Conservation (phyloP, 108 stramenopile species). For the Fragilaria radians region DNA sequence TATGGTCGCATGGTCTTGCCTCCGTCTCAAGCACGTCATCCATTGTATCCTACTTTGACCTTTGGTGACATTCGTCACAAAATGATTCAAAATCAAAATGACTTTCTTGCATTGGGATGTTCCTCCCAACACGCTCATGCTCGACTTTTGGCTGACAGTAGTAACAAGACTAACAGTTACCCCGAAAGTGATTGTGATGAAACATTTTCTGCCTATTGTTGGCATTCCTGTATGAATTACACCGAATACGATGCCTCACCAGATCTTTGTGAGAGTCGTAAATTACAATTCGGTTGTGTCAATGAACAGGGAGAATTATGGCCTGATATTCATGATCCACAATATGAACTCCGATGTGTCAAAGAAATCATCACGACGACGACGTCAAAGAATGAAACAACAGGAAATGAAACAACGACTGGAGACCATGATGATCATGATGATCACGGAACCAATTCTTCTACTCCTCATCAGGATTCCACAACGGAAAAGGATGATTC, state of each 20-base stretch:
- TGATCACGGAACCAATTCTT: background rate
- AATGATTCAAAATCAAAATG: slow-evolving; percentile 2
- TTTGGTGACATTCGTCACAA: slow-evolving; percentile 36
- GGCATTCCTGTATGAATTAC: slow-evolving; percentile 67
- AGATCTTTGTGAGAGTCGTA: background rate
- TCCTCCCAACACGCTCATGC: slow-evolving; percentile 2
- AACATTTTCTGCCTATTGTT: slow-evolving; percentile 48
- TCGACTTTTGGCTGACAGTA: background rate
- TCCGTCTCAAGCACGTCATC: slow-evolving; percentile 29
- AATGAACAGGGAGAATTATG: background rate
- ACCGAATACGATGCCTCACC: slow-evolving; percentile 16
- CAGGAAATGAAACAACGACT: background rate
- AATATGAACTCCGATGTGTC: background rate
- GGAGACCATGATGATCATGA: background rate
- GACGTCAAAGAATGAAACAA: too few species aligned
- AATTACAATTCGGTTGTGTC: background rate
- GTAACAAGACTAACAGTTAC: background rate
- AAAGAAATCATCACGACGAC: background rate
- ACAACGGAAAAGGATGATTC: too few species aligned
- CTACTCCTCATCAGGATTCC: too few species aligned
- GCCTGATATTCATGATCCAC: background rate
- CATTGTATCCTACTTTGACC: slow-evolving; percentile 10
- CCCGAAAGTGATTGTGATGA: background rate
- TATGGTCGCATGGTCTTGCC: slow-evolving; percentile 59
- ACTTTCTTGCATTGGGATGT: slow-evolving; percentile 1